Evolutionary conservation across 139 green algal genomes (phyloP), one percentile per base, ranked within the genome.

Genomic region (Desmodesmus armatus): DNA sequence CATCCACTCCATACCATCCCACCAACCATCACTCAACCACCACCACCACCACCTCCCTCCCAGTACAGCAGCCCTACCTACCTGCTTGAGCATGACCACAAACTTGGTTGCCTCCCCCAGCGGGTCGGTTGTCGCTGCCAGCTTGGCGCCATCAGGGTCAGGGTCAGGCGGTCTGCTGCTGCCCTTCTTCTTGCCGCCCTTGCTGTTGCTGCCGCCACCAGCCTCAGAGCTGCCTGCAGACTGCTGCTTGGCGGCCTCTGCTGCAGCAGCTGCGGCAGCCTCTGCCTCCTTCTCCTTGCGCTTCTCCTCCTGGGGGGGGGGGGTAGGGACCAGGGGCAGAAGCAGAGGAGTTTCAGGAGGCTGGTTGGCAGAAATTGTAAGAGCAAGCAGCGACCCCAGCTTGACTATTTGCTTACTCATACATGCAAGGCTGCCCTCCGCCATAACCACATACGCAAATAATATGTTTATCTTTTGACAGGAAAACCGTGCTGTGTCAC

Each of bases 21-120:
- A n/a, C n/a, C n/a, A n/a, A n/a, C n/a, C n/a, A n/a, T n/a, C 70
- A 41, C 19, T 23, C 11, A 82, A 25, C 6, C 35, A 67, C 2
- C 53, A 43, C 33, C 77, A 80, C 29, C 55, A 55, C 25, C 70
- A 79, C 21, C 29, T 19, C n/a, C 90, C 84, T 31, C 74, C 84
- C 27, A 90, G 44, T 49, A 90, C 75, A 91, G n/a, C n/a, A n/a
- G n/a, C n/a, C 58, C 29, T 5, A 7, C 53, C 41, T 29, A 82
- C 76, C 76, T 82, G 76, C 67, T 89, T 90, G 74, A 99, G 92
- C 75, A 89, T 83, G 60, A 83, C 84, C 76, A 99, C 89, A 69
- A 98, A 92, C 91, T 97, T 98, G 53, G 86, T 84, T 0, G 97
- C 97, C 87, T 99, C 96, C 1, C 39, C 94, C 58, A 99, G 87